phyloP scores from a whole-genome alignment of 768 basidiomycete genomes.

The Pleurotus sapidus region DNA sequence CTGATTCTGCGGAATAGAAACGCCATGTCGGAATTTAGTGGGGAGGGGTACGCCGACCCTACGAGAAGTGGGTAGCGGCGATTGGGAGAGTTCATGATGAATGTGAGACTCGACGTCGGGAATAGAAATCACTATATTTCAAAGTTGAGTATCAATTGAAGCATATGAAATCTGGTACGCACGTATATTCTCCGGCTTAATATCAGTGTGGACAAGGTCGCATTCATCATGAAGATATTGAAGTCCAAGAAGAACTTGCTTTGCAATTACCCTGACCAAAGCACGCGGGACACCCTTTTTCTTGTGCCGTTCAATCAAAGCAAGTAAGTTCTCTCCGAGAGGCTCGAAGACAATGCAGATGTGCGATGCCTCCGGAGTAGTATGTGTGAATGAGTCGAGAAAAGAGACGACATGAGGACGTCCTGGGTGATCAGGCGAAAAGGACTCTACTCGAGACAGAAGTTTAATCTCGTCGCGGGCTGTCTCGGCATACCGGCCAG shows the following conservation, averaged over 20 bases:
- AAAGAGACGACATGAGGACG: slow-evolving; percentile 82
- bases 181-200: slow-evolving; percentile 97
- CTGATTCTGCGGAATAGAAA: slow-evolving; percentile 57
- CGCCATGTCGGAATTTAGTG: slow-evolving; percentile 58
- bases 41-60: slow-evolving; percentile 78
- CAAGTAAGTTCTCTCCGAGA: slow-evolving; percentile 74
- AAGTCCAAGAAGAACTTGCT: slow-evolving; percentile 83
- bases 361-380: slow-evolving; percentile 60
- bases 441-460: slow-evolving; percentile 67
- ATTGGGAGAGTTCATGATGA: slow-evolving; percentile 59
- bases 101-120: slow-evolving; percentile 80
- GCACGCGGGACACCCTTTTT: slow-evolving; percentile 79
- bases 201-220: slow-evolving; percentile 88
- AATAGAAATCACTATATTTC: slow-evolving; percentile 65
- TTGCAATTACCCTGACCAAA: slow-evolving; percentile 83
- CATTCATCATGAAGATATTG: slow-evolving; percentile 94
- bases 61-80: slow-evolving; percentile 72
- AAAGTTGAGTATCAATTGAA: neutral
- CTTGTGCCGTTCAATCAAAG: slow-evolving; percentile 75
- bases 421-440: slow-evolving; percentile 76
- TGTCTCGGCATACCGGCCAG: slow-evolving; percentile 92
- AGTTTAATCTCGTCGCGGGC: slow-evolving; percentile 96
- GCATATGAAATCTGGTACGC: slow-evolving; percentile 33
- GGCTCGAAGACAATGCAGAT: slow-evolving; percentile 93
- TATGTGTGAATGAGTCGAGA: slow-evolving; percentile 84